Evolutionary conservation across 805 yeast genomes (phyloP).

Genomic region (Candida taoyuanica): DNA sequence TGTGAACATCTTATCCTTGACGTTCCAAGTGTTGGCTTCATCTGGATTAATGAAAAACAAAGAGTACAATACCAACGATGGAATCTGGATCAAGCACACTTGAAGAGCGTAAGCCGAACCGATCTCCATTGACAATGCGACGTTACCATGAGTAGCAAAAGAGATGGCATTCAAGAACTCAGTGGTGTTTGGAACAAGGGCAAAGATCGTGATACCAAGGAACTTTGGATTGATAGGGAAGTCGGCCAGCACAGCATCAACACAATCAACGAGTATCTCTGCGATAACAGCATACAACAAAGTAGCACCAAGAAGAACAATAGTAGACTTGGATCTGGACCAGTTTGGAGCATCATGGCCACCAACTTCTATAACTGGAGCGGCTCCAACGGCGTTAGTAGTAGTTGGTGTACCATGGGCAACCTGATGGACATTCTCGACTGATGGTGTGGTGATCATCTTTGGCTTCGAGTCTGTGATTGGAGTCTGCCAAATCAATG

Average conservation of each 20-base stretch:
- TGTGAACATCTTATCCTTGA: constrained; percentile 55
- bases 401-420: constrained; percentile 4
- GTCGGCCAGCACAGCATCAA: constrained; percentile 74
- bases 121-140: constrained; percentile 94
- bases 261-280: constrained; percentile 88
- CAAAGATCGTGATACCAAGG: constrained; percentile 90
- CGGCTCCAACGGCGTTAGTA: constrained; percentile 2
- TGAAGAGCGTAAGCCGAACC: constrained; percentile 97
- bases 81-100: constrained; percentile 90
- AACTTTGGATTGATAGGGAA: constrained; percentile 88
- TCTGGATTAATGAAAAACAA: constrained; percentile 41
- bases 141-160: constrained; percentile 93
- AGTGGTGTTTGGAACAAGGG: constrained; percentile 94
- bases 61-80: constrained; percentile 79
- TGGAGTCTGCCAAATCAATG: constrained; percentile 86
- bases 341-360: constrained; percentile 98
- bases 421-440: constrained; percentile 14
- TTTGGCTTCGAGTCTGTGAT: constrained; percentile 30
- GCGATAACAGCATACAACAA: constrained; percentile 88
- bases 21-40: constrained; percentile 23
- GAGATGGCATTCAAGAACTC: constrained; percentile 96
- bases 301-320: constrained; percentile 80
- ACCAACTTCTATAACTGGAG: constrained; percentile 24
- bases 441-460: constrained; percentile 9
- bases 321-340: constrained; percentile 81